Conservation (phyloP, 148 eudicot genomes). For the Talinum fruticosum region DNA sequence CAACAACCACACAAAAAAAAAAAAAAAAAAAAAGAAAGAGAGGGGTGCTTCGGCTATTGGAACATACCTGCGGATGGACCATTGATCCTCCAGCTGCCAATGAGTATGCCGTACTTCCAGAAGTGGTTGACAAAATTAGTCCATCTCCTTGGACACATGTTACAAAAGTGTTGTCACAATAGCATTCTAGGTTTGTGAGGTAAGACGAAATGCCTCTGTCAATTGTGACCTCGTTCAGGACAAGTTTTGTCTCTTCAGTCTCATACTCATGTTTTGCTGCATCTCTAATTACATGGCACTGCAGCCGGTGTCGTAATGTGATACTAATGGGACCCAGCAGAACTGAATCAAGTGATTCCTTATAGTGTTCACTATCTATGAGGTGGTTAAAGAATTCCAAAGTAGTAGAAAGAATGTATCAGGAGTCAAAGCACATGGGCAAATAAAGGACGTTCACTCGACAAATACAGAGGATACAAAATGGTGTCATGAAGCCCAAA, state of each 20-base stretch:
- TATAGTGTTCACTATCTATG: slow-evolving; percentile 80
- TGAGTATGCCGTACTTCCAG: slow-evolving; percentile 98
- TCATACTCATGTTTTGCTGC: slow-evolving; percentile 70
- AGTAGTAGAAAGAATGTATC: neutral
- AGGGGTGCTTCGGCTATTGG: neutral
- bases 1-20: too few relatives aligned
- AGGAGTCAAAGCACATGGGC: neutral
- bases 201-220: slow-evolving; percentile 91
- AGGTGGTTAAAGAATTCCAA: slow-evolving; percentile 47
- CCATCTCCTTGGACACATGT: slow-evolving; percentile 99
- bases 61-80: slow-evolving; percentile 96
- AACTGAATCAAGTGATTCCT: slow-evolving; percentile 67
- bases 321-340: slow-evolving; percentile 85
- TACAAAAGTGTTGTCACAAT: slow-evolving; percentile 79
- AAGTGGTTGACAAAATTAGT: slow-evolving; percentile 86
- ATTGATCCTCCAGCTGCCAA: slow-evolving; percentile 98
- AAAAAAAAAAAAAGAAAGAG: neutral
- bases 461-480: slow-evolving; percentile 66
- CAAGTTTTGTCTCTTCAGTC: slow-evolving; percentile 74
- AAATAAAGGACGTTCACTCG: neutral
- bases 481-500: slow-evolving; percentile 96
- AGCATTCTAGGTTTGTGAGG: slow-evolving; percentile 93
- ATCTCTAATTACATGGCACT: slow-evolving; percentile 73
- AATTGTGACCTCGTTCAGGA: slow-evolving; percentile 90
- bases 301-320: slow-evolving; percentile 83